Evolutionary conservation across 169 alveolate species (phyloP).

Genomic region (Plasmodium gaboni): DNA sequence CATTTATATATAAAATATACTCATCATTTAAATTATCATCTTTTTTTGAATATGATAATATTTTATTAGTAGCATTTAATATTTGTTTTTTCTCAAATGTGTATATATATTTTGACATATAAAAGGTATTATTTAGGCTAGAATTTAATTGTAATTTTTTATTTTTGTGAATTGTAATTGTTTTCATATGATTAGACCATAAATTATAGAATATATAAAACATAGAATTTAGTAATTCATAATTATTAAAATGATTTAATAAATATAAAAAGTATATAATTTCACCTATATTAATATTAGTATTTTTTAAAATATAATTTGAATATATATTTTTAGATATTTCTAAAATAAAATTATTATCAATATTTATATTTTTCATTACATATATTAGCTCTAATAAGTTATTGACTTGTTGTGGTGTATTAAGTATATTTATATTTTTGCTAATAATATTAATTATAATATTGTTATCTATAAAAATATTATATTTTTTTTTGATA

Average conservation of each 20-base stretch:
- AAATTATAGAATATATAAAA: constrained; percentile 16
- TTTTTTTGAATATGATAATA: not conserved
- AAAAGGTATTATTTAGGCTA: constrained; percentile 40
- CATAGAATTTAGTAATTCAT: constrained; percentile 15
- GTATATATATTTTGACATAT: constrained; percentile 35
- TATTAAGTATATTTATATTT: constrained; percentile 19
- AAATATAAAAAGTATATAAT: constrained; percentile 42
- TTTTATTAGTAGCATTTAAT: not conserved
- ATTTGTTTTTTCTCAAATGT: not conserved
- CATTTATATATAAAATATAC: constrained; percentile 32
- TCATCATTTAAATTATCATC: constrained; percentile 8
- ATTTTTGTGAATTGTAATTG: constrained; percentile 6
- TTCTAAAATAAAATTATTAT: constrained; percentile 18
- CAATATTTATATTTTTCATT: constrained; percentile 5
- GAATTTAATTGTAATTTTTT: constrained; percentile 26
- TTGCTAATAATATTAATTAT: constrained; percentile 31
- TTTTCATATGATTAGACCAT: constrained; percentile 9
- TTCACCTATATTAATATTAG: constrained; percentile 19
- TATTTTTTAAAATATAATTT: constrained; percentile 15
- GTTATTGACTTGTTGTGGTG: constrained; percentile 33
- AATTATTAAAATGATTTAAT: constrained; percentile 17
- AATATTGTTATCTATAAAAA: constrained; percentile 22
- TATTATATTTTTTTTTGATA: constrained; percentile 37
- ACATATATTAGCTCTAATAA: constrained; percentile 13
- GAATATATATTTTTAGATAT: constrained; percentile 7